Conservation (phyloP, 306 rosid species). For the Begonia masoniana region DNA sequence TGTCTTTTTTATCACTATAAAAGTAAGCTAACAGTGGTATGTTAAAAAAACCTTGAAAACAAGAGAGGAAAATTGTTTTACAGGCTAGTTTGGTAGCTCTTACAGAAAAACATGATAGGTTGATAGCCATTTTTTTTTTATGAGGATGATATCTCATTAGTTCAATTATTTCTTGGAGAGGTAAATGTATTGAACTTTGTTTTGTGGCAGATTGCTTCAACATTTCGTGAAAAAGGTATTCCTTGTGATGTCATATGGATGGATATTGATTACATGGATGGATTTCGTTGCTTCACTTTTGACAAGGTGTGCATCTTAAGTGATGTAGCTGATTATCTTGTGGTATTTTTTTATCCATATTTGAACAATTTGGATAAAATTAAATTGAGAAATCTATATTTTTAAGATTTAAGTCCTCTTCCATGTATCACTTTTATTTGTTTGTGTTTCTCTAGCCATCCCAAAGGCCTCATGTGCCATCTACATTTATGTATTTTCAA, state of each 20-base stretch:
- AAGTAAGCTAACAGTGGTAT: neutral
- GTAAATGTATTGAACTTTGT: neutral
- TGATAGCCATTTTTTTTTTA: no score
- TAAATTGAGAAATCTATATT: no score
- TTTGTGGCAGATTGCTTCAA: slow-evolving; percentile 52
- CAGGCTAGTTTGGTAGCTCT: no score
- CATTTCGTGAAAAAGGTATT: slow-evolving; percentile 54
- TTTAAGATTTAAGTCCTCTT: neutral
- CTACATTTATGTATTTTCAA: no score
- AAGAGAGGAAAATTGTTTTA: no score
- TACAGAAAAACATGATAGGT: no score
- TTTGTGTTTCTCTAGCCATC: neutral
- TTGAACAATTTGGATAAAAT: neutral
- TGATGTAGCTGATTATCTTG: no score
- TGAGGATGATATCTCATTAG: no score
- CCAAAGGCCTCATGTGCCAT: no score
- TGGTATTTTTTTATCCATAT: neutral
- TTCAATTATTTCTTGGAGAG: no score
- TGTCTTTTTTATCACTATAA: neutral
- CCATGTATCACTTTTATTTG: neutral
- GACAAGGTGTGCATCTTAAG: slow-evolving; percentile 39
- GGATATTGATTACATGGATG: slow-evolving; percentile 96
- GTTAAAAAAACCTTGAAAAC: no score
- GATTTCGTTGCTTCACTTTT: slow-evolving; percentile 84
- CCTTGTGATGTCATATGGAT: slow-evolving; percentile 95